Conservation (phyloP, 441 rosid species). For the Erysimum cheiri region DNA sequence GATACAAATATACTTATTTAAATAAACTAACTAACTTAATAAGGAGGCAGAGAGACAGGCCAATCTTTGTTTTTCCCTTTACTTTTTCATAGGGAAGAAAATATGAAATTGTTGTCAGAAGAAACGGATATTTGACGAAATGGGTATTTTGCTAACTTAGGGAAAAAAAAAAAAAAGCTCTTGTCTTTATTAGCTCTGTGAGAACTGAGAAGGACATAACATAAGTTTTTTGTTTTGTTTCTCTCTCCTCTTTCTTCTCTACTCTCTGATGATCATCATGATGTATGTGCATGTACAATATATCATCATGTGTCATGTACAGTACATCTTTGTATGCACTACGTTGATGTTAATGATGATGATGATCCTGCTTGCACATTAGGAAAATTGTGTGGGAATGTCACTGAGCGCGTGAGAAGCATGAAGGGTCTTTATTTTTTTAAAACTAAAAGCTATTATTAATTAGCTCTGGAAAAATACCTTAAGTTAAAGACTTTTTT, state of each 20-base stretch:
- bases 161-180: conserved; percentile 9
- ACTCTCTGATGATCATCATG: conserved; percentile 38
- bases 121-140: conserved; percentile 44
- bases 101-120: conserved; percentile 34
- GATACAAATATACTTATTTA: conserved; percentile 3
- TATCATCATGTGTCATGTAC: conserved; percentile 33
- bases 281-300: conserved; percentile 41
- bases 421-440: conserved; percentile 2
- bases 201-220: conserved; percentile 34
- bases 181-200: conserved; percentile 37
- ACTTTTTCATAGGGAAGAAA: background rate
- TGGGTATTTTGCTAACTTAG: conserved; percentile 21
- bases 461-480: background rate
- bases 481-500: background rate
- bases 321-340: conserved; percentile 28
- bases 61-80: conserved; percentile 39
- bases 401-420: conserved; percentile 32
- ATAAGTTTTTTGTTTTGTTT: conserved; percentile 35
- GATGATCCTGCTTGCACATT: conserved; percentile 27
- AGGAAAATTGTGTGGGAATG: conserved; percentile 19
- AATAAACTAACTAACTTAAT: conserved; percentile 30
- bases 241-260: conserved; percentile 26
- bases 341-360: conserved; percentile 7
- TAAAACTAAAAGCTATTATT: background rate
- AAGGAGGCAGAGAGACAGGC: conserved; percentile 35